phyloP scores from a whole-genome alignment of 108 stramenopile species.

The Asterionellopsis glacialis region DNA sequence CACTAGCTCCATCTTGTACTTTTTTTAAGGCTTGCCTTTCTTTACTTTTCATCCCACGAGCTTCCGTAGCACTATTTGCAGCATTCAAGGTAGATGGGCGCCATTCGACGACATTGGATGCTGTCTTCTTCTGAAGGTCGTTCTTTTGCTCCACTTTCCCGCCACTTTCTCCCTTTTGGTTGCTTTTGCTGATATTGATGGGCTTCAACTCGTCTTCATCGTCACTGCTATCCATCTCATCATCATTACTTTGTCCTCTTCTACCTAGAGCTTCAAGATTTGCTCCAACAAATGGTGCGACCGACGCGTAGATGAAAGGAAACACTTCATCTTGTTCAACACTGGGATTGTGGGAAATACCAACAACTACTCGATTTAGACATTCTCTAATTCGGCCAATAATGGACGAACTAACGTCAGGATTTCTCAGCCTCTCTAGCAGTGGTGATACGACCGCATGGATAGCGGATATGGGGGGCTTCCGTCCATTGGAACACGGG shows the following conservation, averaged over 20 bases:
- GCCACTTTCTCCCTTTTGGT: constrained; percentile 4
- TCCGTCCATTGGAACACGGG: not conserved
- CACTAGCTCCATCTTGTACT: constrained; percentile 73
- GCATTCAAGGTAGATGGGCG: constrained; percentile 53
- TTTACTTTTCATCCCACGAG: constrained; percentile 41
- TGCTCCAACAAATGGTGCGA: constrained; percentile 54
- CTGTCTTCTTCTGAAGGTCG: constrained; percentile 4
- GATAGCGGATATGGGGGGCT: constrained; percentile 41
- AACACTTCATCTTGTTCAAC: constrained; percentile 64
- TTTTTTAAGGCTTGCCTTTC: constrained; percentile 33
- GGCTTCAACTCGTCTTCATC: constrained; percentile 42
- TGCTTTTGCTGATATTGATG: constrained; percentile 47
- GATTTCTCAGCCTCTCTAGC: constrained; percentile 56
- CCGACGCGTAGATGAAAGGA: constrained; percentile 77
- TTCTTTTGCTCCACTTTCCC: constrained; percentile 7
- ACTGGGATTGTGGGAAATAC: constrained; percentile 85
- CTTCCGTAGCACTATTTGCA: constrained; percentile 37
- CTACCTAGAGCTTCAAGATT: constrained; percentile 21
- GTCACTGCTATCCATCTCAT: not conserved
- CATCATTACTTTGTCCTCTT: constrained; percentile 19
- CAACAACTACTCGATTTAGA: constrained; percentile 82
- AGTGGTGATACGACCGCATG: constrained; percentile 71
- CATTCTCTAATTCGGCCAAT: constrained; percentile 76
- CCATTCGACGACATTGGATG: constrained; percentile 59
- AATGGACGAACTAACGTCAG: constrained; percentile 39